These are phyloP conservation scores for Helicocarpus griseus DNA, from an alignment of 2,329 filamentous ascomycete genomes.

Conservation along the genomic window DNA sequence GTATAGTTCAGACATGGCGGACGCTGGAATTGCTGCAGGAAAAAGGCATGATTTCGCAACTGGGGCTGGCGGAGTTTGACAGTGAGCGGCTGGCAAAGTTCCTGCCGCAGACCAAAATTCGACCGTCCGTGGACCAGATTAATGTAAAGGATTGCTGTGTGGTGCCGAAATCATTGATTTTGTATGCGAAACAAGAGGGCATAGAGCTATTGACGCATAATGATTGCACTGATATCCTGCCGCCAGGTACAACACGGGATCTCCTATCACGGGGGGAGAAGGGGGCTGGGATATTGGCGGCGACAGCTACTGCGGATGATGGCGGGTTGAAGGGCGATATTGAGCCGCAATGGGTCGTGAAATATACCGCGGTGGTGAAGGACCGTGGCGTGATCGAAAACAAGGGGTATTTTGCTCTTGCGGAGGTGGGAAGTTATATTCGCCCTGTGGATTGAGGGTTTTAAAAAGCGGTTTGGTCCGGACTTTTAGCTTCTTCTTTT, in stretches of 20 bases:
- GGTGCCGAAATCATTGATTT: constrained; percentile 75
- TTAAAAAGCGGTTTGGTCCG: too few relatives aligned
- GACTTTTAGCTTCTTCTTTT: too few relatives aligned
- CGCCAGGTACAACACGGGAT: constrained; percentile 72
- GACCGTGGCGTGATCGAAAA: constrained; percentile 94
- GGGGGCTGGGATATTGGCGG: constrained; percentile 67
- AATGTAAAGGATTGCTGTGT: constrained; percentile 94
- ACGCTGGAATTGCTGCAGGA: constrained; percentile 64
- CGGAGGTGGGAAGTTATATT: constrained; percentile 52
- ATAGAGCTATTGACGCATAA: constrained; percentile 90
- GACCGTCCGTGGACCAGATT: constrained; percentile 85
- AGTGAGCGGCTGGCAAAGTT: constrained; percentile 72
- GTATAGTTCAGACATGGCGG: constrained; percentile 57
- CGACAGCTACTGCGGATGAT: constrained; percentile 40
- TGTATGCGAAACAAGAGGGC: constrained; percentile 69
- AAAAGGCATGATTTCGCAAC: constrained; percentile 59
- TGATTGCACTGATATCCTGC: constrained; percentile 86
- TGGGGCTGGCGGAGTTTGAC: constrained; percentile 88
- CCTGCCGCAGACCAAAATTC: constrained; percentile 58
- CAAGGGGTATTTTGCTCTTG: constrained; percentile 92
- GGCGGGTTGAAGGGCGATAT: constrained; percentile 65
- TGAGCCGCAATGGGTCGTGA: constrained; percentile 85
- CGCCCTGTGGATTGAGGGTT: constrained; percentile 20
- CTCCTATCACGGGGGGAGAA: constrained; percentile 62
- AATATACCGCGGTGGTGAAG: constrained; percentile 92